A percentile compares a stretch with the other conserved stretches of the same genome.
phyloP scores from a whole-genome alignment of 495 filamentous ascomycete genomes.

The Penicillium lividum region DNA sequence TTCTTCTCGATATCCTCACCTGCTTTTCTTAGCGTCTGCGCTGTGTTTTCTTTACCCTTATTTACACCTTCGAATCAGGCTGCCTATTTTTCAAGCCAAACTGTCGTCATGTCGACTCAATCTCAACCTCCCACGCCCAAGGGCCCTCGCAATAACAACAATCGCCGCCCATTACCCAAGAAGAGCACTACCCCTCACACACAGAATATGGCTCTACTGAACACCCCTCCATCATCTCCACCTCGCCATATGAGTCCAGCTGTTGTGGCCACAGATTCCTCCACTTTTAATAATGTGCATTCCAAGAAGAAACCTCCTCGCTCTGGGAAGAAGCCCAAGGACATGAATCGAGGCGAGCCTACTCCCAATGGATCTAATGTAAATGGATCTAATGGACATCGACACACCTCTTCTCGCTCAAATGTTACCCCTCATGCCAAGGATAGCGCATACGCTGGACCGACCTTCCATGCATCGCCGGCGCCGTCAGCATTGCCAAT shows the following conservation, averaged over 20 bases:
- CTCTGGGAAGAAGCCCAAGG: slow-evolving; percentile 41
- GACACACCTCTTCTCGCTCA: slow-evolving; percentile 20
- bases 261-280: slow-evolving; percentile 35
- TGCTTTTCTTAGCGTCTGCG: slow-evolving; percentile 16
- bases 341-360: slow-evolving; percentile 31
- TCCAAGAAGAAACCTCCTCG: slow-evolving; percentile 43
- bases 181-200: slow-evolving; percentile 35
- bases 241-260: slow-evolving; percentile 41
- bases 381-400: slow-evolving; percentile 18
- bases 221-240: slow-evolving; percentile 48
- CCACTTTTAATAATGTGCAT: slow-evolving; percentile 24
- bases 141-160: slow-evolving; percentile 35
- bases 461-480: slow-evolving; percentile 93
- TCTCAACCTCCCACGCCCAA: slow-evolving; percentile 42
- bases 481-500: slow-evolving; percentile 91
- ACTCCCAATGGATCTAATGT: slow-evolving; percentile 15
- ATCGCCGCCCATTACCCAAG: slow-evolving; percentile 36
- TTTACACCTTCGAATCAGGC: slow-evolving; percentile 33
- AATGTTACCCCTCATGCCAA: slow-evolving; percentile 33
- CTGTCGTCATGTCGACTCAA: slow-evolving; percentile 46
- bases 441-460: slow-evolving; percentile 75
- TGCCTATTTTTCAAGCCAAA: slow-evolving; percentile 50
- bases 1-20: slow-evolving; percentile 18
- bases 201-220: slow-evolving; percentile 34
- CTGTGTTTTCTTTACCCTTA: slow-evolving; percentile 22